These are phyloP conservation scores for Ailanthus altissimus DNA, from an alignment of 345 rosid genomes.

Conservation along the genomic window DNA sequence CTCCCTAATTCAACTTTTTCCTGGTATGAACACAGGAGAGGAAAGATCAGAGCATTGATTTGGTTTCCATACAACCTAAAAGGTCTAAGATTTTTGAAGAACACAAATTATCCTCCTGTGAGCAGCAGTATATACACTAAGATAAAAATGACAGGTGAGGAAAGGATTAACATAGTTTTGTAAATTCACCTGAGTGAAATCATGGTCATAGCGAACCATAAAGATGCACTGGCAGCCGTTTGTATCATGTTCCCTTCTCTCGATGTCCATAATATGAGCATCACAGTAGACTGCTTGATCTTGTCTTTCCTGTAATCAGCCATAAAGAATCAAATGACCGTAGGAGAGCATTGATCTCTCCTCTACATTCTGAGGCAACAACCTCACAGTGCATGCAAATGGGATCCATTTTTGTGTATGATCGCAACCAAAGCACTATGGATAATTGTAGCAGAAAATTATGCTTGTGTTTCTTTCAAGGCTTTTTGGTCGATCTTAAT, in stretches of 20 bases:
- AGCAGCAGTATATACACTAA: neutral
- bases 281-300: slow-evolving; percentile 64
- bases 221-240: slow-evolving; percentile 59
- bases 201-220: slow-evolving; percentile 55
- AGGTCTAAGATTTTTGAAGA: neutral
- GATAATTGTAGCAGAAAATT: neutral
- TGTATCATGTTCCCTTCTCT: slow-evolving; percentile 51
- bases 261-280: slow-evolving; percentile 59
- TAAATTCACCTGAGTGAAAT: slow-evolving; percentile 47
- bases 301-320: slow-evolving; percentile 51
- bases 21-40: slow-evolving; percentile 25
- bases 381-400: too few relatives aligned
- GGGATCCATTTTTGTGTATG: too few relatives aligned
- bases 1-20: slow-evolving; percentile 43
- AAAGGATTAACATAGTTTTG: neutral
- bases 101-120: neutral
- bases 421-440: neutral
- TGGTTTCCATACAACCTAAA: neutral
- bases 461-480: too few relatives aligned
- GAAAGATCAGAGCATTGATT: neutral
- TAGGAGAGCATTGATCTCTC: too few relatives aligned
- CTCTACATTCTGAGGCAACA: too few relatives aligned
- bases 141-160: neutral
- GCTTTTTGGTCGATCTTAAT: neutral
- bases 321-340: neutral